Conservation (phyloP, 805 yeast genomes). For the Teunomyces atbi region DNA sequence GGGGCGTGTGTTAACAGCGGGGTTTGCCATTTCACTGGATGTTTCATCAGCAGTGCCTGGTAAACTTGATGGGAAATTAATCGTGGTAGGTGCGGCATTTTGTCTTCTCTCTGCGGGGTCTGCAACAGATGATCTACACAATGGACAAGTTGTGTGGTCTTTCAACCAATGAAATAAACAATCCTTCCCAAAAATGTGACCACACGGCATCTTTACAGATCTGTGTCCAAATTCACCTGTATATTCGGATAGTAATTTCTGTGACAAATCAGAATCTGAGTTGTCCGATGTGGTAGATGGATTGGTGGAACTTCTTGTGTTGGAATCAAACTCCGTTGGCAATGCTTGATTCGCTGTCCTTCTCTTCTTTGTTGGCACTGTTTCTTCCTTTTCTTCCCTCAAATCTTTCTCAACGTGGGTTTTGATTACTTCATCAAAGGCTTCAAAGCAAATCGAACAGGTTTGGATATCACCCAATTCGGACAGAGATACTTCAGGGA, state of each 20-base stretch:
- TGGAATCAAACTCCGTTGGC: background rate
- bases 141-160: slow-evolving; percentile 74
- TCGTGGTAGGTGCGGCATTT: background rate
- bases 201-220: slow-evolving; percentile 78
- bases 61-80: slow-evolving; percentile 5
- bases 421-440: slow-evolving; percentile 10
- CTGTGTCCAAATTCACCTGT: slow-evolving; percentile 44
- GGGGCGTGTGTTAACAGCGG: background rate
- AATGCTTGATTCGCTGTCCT: background rate
- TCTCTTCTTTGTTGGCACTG: slow-evolving; percentile 5
- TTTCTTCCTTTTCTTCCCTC: slow-evolving; percentile 4
- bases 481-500: slow-evolving; percentile 36
- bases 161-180: slow-evolving; percentile 85
- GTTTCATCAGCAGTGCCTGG: background rate
- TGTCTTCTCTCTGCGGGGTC: slow-evolving; percentile 5
- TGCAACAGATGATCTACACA: slow-evolving; percentile 61
- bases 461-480: slow-evolving; percentile 31
- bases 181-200: slow-evolving; percentile 81
- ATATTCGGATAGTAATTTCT: slow-evolving; percentile 18
- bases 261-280: background rate
- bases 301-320: background rate
- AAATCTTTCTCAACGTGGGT: background rate
- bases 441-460: slow-evolving; percentile 55
- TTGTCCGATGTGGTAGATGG: background rate
- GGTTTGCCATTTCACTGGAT: background rate